Base-by-base conservation (phyloP, 192 early-diverging fungal genomes). In the Coemansia sp. region DNA sequence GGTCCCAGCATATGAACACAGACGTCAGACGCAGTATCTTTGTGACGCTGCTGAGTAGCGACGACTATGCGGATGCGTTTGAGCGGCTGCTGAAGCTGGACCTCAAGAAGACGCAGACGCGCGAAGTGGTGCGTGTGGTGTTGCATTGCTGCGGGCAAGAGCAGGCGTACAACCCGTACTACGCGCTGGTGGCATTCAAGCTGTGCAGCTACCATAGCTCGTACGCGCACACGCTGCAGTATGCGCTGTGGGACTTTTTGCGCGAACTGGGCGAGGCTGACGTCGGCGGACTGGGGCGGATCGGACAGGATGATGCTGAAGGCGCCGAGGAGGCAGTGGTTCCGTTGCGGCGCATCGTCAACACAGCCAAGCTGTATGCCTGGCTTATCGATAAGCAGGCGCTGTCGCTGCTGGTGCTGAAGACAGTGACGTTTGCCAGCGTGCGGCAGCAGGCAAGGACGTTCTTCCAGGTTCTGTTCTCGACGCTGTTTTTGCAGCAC, bases 1-100 rank as follows among this genome's bases (percentile, higher is more conserved):
- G 86, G 19, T 82, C 87, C 62, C 92, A 95, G 73, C 90, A 91
- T 63, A 97, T 99, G 95, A 98, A 96, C 84, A 99, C 97, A 7
- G 97, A 98, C 67, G 84, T 97, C 20, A 85, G 96, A 25, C 76
- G 92, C 62, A 91, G 87, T 67, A 91, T 99, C 63, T 99, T 99
- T 85, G 85, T 98, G 17, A 87, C 89, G 8, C 75, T 98, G 35
- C 93, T 98, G 88, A 88, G 89, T 75, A 90, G 90, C 73, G 94
- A 95, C 83, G 95, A 98, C 74, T 99, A 92, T 70, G 77, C 94
- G 14, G 97, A 99, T 69, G 93, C 93, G 2, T 93, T 92, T 71
- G 91, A 98, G 67, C 84, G 90, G 36, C 79, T 99, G 23, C 76
- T 90, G 61, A 89, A 90, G 79, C 83, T 99, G 41, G 83, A 85